Conservation (phyloP, 164 flowering plant species). For the Akebia trifoliata region DNA sequence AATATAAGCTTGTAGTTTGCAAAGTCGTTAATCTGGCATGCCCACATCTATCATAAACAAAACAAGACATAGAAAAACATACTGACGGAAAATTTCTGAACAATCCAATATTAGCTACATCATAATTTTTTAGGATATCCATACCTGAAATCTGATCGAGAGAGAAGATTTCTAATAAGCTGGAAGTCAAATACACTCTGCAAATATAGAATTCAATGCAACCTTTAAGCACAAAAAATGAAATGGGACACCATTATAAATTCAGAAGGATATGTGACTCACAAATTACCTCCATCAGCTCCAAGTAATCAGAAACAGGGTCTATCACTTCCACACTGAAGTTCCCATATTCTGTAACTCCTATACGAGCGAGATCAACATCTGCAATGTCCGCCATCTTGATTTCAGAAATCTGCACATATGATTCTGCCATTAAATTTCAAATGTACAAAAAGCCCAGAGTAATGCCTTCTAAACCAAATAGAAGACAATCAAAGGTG, state of each 20-base stretch:
- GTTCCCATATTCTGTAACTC: conserved; percentile 65
- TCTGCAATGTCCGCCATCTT: conserved; percentile 86
- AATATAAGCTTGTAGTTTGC: too few relatives aligned
- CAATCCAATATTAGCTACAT: background rate
- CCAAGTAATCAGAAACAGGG: conserved; percentile 92
- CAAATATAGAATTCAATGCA: conserved; percentile 19
- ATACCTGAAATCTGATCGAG: conserved; percentile 84
- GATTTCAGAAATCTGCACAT: conserved; percentile 85
- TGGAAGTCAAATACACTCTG: conserved; percentile 92
- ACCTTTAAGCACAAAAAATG: conserved; percentile 1
- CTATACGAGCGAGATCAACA: conserved; percentile 68
- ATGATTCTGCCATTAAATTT: conserved; percentile 12
- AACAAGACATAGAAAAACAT: background rate
- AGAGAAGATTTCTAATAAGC: conserved; percentile 69
- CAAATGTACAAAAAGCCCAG: background rate
- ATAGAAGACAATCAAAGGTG: too few relatives aligned
- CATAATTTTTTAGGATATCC: background rate
- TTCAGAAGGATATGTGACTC: background rate
- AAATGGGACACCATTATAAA: background rate
- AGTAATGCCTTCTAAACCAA: background rate
- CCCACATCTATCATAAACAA: background rate
- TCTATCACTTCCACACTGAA: conserved; percentile 88
- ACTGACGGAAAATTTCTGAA: background rate
- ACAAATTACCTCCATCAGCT: conserved; percentile 73
- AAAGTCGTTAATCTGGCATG: too few relatives aligned